Evolutionary conservation across 148 eudicot species (phyloP).

Genomic region (Amaranthus hypochondriacus): DNA sequence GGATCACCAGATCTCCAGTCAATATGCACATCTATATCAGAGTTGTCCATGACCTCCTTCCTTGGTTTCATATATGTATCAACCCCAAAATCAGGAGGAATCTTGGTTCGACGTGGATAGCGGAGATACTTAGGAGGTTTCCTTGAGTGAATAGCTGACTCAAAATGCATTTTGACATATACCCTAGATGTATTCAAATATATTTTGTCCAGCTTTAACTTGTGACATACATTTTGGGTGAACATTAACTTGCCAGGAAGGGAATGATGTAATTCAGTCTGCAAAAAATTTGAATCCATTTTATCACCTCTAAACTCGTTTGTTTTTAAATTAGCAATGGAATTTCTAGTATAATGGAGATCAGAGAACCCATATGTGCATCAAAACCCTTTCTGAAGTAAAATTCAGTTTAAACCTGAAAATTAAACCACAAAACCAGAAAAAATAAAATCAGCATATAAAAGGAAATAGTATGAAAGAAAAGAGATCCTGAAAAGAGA

Average conservation of each 20-base stretch:
- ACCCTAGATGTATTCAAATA: constrained; percentile 3
- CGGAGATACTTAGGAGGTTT: constrained; percentile 45
- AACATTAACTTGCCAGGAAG: background rate
- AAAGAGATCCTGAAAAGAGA: background rate
- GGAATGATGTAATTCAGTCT: constrained; percentile 16
- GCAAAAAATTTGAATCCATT: constrained; percentile 18
- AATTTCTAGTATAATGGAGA: constrained; percentile 1
- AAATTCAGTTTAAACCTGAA: constrained; percentile 2
- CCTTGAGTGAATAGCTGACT: constrained; percentile 19
- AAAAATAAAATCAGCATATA: background rate
- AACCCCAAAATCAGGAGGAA: constrained; percentile 43
- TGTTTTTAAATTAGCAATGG: background rate
- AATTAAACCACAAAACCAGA: background rate
- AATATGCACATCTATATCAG: constrained; percentile 11
- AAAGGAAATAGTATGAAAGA: background rate
- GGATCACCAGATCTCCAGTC: constrained; percentile 20
- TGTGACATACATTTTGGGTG: constrained; percentile 12
- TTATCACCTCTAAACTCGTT: background rate
- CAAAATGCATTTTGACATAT: constrained; percentile 18
- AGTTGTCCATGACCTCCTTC: constrained; percentile 15
- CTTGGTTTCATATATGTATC: constrained; percentile 29
- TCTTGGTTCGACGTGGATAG: constrained; percentile 52
- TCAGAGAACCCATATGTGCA: background rate
- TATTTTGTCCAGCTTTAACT: constrained; percentile 4
- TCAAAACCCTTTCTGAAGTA: background rate